A percentile compares a stretch with the other conserved stretches of the same genome.
phyloP scores from a whole-genome alignment of 305 asterid species.

The Solanum hybrid region DNA sequence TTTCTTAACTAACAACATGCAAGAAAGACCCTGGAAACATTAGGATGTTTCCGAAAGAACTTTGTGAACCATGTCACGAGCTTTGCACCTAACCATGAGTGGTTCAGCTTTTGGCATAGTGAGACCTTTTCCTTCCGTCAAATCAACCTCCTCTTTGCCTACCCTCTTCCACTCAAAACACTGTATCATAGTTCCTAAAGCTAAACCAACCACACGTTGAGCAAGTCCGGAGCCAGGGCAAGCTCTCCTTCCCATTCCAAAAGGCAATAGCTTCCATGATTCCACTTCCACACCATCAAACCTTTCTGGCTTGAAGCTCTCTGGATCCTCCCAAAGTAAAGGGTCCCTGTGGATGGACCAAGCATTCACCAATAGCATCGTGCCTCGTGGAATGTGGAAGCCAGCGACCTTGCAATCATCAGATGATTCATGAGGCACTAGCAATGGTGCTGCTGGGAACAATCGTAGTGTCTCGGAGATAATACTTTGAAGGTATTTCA shows the following conservation, averaged over 20 bases:
- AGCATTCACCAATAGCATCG: slow-evolving; percentile 28
- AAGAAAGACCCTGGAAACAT: not conserved
- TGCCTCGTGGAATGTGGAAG: slow-evolving; percentile 20
- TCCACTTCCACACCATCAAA: slow-evolving; percentile 13
- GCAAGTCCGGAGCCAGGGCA: slow-evolving; percentile 34
- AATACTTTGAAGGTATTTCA: slow-evolving; percentile 21
- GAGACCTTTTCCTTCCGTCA: slow-evolving; percentile 15
- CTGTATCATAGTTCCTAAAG: slow-evolving; percentile 28
- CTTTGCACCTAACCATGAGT: slow-evolving; percentile 3
- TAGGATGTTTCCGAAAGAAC: not conserved
- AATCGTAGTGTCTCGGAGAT: slow-evolving; percentile 23
- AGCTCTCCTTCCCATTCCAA: slow-evolving; percentile 39
- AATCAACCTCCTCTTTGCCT: slow-evolving; percentile 8
- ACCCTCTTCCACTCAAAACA: slow-evolving; percentile 30
- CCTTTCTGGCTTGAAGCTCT: slow-evolving; percentile 26
- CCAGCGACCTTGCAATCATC: slow-evolving; percentile 22
- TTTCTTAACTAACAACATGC: not conserved
- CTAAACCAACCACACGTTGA: slow-evolving; percentile 24
- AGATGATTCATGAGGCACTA: slow-evolving; percentile 27
- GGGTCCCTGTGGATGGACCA: slow-evolving; percentile 39
- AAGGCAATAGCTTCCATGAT: slow-evolving; percentile 14
- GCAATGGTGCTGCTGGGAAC: slow-evolving; percentile 26
- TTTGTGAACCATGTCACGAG: not conserved
- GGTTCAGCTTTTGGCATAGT: slow-evolving; percentile 18
- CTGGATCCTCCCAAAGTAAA: slow-evolving; percentile 21